Evolutionary conservation across 1,284 basidiomycete species (phyloP), one percentile per base, ranked within the genome.

Genomic region (Cryptococcus sp.): DNA sequence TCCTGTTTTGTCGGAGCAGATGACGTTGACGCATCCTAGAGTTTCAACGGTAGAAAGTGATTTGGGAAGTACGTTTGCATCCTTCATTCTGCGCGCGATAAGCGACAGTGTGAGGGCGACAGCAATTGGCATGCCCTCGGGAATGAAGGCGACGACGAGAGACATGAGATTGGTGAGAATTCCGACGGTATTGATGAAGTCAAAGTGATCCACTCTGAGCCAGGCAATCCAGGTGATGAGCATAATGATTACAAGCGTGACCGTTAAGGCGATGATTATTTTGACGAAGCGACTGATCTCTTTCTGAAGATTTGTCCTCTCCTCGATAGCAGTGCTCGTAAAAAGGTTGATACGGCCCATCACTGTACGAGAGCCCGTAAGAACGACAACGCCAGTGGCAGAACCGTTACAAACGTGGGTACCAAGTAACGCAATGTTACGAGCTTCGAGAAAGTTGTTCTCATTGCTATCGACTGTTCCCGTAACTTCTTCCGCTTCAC

Each of bases 31-130:
- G 81, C 91, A 93, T 40, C 91, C 92, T 69, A 95, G 83, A 78
- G 94, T 92, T 79, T 96, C 93, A 62, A 96, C 95, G 65, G 93
- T 91, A n/a, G 93, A 94, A 82, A 95, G 77, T 57, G 81, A 80
- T 59, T 84, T 85, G 56, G 81, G 80, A 2, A 85, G 70, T 23
- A 86, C 81, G 61, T 82, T 81, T 55, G 81, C 78, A 49, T 80
- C 80, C 59, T 78, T 76, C 61, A 83, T 75, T 20, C 80, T 79
- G 50, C 79, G 70, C 4, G 83, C 83, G 25, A 83, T 78, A 29
- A 82, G 76, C 5, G 82, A 82, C 39, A 83, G 62, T 20, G 50
- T 75, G 7, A 78, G 59, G 1, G 80, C 78, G 40, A 81, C 78
- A 20, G 78, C 78, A 23, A 80, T 64, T 16, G 80, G 80, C 20